These are phyloP conservation scores for Ustilago lituana DNA, from an alignment of 1,284 basidiomycete species.

Conservation along the genomic window DNA sequence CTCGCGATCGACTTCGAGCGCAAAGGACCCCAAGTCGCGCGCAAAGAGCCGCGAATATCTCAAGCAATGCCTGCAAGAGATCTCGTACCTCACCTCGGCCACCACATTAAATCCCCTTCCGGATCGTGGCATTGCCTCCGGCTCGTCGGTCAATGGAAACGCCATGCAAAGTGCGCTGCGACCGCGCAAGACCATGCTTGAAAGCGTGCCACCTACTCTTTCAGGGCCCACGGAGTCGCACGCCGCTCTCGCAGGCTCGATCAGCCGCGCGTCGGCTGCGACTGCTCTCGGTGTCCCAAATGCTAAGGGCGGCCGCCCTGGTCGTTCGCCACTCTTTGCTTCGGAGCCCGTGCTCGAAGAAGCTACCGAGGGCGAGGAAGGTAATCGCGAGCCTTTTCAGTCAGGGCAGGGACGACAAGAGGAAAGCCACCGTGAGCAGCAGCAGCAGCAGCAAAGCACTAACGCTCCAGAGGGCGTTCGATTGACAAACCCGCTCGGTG, in stretches of 20 bases:
- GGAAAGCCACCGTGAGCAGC: conserved; percentile 9
- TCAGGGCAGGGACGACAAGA: conserved; percentile 7
- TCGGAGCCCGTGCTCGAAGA: conserved; percentile 44
- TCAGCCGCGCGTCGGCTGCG: conserved; percentile 30
- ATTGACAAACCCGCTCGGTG: conserved; percentile 33
- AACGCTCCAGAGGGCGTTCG: conserved; percentile 2
- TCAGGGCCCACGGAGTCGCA: conserved; percentile 25
- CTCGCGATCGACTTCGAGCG: conserved; percentile 64
- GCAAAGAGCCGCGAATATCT: conserved; percentile 95
- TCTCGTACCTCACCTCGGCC: conserved; percentile 94
- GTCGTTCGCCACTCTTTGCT: conserved; percentile 44
- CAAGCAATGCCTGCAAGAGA: conserved; percentile 98
- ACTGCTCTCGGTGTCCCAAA: conserved; percentile 32
- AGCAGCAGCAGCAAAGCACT: conserved; percentile 2
- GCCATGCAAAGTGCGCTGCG: conserved; percentile 30
- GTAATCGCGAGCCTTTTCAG: neutral
- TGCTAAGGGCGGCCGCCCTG: conserved; percentile 31
- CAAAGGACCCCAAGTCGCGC: conserved; percentile 89
- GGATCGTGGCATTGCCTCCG: conserved; percentile 42
- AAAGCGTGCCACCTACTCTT: conserved; percentile 47
- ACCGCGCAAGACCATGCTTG: conserved; percentile 51
- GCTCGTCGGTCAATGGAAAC: conserved; percentile 26
- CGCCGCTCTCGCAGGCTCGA: conserved; percentile 26
- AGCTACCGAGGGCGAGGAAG: conserved; percentile 25
- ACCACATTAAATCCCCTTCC: conserved; percentile 92